Conservation (phyloP, 352 stramenopile genomes). For the Globisporangium abappressorium region DNA sequence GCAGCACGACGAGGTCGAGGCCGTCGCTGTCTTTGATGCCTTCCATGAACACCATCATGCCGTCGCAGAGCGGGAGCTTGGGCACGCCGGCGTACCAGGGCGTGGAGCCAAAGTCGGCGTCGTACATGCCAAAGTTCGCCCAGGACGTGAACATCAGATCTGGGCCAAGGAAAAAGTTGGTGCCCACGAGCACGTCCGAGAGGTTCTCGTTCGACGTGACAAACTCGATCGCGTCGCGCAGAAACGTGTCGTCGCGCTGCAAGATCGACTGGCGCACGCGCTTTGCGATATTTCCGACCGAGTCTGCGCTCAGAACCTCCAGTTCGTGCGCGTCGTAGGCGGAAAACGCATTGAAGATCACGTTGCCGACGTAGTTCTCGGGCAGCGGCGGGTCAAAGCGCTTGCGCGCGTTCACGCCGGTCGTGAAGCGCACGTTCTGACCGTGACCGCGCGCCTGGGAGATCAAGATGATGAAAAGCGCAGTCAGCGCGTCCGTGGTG, state of each 20-base stretch:
- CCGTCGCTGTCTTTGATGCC: slow-evolving; percentile 29
- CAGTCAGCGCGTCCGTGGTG: slow-evolving; percentile 48
- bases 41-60: slow-evolving; percentile 49
- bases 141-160: slow-evolving; percentile 67
- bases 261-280: slow-evolving; percentile 47
- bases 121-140: slow-evolving; percentile 59
- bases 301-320: slow-evolving; percentile 10
- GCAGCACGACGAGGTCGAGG: slow-evolving; percentile 44
- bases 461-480: slow-evolving; percentile 49
- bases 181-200: slow-evolving; percentile 33
- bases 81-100: slow-evolving; percentile 41
- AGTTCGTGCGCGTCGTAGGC: slow-evolving; percentile 32
- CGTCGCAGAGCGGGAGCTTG: slow-evolving; percentile 31
- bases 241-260: slow-evolving; percentile 30
- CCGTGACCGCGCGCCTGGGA: slow-evolving; percentile 39
- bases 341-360: slow-evolving; percentile 52
- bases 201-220: slow-evolving; percentile 29
- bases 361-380: slow-evolving; percentile 44
- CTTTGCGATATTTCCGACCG: slow-evolving; percentile 25
- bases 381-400: slow-evolving; percentile 43
- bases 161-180: slow-evolving; percentile 44
- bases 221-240: slow-evolving; percentile 55
- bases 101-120: slow-evolving; percentile 40
- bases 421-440: slow-evolving; percentile 44
- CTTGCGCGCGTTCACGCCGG: slow-evolving; percentile 43